Evolutionary conservation across 2,329 filamentous ascomycete species (phyloP).

Genomic region (Apiospora rasikravindrae): DNA sequence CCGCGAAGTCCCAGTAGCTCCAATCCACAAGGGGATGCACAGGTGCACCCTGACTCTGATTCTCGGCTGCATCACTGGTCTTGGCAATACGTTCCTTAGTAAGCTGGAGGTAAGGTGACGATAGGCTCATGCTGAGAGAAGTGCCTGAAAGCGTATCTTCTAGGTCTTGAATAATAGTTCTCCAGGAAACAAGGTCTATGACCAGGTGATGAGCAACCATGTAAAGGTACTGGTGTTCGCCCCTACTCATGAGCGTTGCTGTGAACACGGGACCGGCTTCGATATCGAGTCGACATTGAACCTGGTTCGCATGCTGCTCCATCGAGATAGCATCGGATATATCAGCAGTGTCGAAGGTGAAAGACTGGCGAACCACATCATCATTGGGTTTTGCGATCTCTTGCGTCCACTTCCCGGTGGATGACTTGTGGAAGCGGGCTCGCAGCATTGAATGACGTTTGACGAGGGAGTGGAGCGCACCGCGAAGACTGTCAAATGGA

Average conservation of each 20-base stretch:
- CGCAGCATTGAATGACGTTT: neutral
- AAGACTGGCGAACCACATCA: neutral
- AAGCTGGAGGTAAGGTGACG: neutral
- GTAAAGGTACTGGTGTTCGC: neutral
- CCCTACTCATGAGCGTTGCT: neutral
- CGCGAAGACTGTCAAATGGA: neutral
- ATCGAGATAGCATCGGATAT: neutral
- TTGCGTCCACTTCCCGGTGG: neutral
- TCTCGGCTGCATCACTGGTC: too few relatives aligned
- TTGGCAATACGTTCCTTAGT: neutral
- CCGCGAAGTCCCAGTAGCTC: conserved; percentile 8
- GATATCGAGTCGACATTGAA: neutral
- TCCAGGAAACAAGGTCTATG: conserved; percentile 7
- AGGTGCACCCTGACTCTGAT: neutral
- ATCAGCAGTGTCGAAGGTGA: neutral
- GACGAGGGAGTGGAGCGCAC: conserved; percentile 15
- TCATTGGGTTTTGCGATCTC: neutral
- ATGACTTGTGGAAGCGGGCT: neutral
- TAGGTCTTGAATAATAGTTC: neutral
- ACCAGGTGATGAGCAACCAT: conserved; percentile 10
- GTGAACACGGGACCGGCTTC: conserved; percentile 3
- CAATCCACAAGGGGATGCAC: neutral
- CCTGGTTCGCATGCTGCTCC: neutral
- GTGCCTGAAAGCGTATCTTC: neutral
- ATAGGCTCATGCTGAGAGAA: neutral